A percentile compares a stretch with the other conserved stretches of the same genome.
Evolutionary conservation across 2,329 filamentous ascomycete species (phyloP).

Genomic region (Trichothecium roseum): DNA sequence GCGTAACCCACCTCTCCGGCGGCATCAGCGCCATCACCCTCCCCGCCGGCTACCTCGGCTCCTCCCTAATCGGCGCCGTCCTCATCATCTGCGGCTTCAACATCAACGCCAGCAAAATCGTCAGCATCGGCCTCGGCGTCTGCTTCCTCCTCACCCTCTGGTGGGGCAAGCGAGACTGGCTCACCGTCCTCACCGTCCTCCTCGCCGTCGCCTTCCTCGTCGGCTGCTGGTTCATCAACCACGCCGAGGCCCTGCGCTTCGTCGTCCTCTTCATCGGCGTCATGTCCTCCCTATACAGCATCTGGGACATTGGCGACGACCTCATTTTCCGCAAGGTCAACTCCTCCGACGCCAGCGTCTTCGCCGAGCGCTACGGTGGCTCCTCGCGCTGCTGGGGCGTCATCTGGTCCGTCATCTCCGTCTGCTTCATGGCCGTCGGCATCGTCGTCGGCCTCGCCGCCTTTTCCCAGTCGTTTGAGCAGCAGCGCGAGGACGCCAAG

Average conservation of each 20-base stretch:
- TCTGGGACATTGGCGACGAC: constrained; percentile 81
- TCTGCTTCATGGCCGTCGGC: constrained; percentile 60
- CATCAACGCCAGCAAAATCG: constrained; percentile 72
- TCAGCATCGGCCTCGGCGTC: constrained; percentile 59
- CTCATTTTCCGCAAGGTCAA: constrained; percentile 74
- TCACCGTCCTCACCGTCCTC: constrained; percentile 62
- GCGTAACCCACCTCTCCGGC: constrained; percentile 68
- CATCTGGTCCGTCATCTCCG: constrained; percentile 64
- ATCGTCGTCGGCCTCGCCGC: constrained; percentile 71
- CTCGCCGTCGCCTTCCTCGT: constrained; percentile 61
- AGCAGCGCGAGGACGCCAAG: constrained; percentile 60
- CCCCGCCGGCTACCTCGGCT: constrained; percentile 70
- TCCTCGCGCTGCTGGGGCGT: constrained; percentile 75
- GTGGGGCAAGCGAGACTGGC: constrained; percentile 73
- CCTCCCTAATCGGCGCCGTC: constrained; percentile 64
- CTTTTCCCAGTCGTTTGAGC: constrained; percentile 57
- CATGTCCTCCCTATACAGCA: constrained; percentile 71
- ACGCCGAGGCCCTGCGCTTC: constrained; percentile 64
- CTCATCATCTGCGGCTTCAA: constrained; percentile 74
- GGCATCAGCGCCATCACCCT: constrained; percentile 61
- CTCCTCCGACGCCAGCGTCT: constrained; percentile 68
- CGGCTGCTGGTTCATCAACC: constrained; percentile 70
- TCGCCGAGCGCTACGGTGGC: constrained; percentile 67
- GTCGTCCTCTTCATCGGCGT: constrained; percentile 73
- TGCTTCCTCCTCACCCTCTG: constrained; percentile 72